A percentile compares a stretch with the other conserved stretches of the same genome.
Conservation (phyloP, 768 basidiomycete genomes). For the Podaxis sp. region DNA sequence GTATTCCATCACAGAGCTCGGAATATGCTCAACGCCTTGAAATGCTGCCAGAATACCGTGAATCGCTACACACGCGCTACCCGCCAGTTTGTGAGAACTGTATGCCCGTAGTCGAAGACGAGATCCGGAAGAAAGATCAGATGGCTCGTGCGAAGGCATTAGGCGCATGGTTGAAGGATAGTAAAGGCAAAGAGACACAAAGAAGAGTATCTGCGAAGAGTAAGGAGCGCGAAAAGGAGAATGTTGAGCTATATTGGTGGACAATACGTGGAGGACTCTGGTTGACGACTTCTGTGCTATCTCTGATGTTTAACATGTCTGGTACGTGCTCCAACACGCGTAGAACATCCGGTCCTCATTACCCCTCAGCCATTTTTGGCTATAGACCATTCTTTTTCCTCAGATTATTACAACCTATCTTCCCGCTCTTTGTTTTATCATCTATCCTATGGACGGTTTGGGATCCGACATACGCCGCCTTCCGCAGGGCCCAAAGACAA, state of each 20-base stretch:
- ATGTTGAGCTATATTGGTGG: conserved; percentile 63
- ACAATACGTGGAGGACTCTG: conserved; percentile 68
- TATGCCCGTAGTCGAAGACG: conserved; percentile 77
- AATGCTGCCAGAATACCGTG: conserved; percentile 68
- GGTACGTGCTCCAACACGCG: conserved; percentile 38
- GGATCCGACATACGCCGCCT: conserved; percentile 78
- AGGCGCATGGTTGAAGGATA: conserved; percentile 66
- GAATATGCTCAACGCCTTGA: conserved; percentile 65
- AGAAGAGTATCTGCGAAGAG: conserved; percentile 43
- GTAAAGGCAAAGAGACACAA: conserved; percentile 61
- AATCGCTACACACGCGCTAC: conserved; percentile 77
- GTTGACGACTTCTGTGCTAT: conserved; percentile 44
- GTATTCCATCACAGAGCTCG: conserved; percentile 52
- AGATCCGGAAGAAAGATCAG: conserved; percentile 73
- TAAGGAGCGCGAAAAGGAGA: conserved; percentile 42
- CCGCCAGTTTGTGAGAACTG: conserved; percentile 84
- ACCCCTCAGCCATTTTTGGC: conserved; percentile 31
- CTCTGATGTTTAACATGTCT: conserved; percentile 39
- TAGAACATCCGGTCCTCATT: neutral
- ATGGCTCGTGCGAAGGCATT: conserved; percentile 82
- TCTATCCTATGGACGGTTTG: conserved; percentile 82
- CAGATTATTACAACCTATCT: conserved; percentile 32
- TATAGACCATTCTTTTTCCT: conserved; percentile 28
- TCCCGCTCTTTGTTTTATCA: conserved; percentile 51
- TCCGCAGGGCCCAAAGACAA: conserved; percentile 61